phyloP scores from a whole-genome alignment of 2,329 filamentous ascomycete genomes.

The Verticillium dahliae region DNA sequence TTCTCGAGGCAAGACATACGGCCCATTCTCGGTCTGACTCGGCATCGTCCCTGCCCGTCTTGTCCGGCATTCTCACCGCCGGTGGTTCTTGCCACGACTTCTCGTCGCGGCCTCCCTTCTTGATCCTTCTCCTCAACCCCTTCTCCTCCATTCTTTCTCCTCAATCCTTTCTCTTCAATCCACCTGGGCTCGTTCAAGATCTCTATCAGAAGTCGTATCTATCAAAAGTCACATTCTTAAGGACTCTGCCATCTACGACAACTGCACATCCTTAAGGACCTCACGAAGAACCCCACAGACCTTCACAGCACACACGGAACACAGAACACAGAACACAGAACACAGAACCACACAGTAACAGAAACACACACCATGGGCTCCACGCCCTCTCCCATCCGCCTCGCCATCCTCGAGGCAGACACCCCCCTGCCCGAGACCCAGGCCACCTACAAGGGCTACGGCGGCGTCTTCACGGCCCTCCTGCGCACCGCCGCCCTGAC shows the following conservation, averaged over 20 bases:
- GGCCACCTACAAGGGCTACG: constrained; percentile 65
- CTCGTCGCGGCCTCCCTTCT: neutral
- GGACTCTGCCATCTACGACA: too few species aligned
- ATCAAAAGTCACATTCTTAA: too few species aligned
- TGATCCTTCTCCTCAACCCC: neutral
- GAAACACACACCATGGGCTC: constrained; percentile 7
- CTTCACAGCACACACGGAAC: neutral
- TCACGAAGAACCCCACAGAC: neutral
- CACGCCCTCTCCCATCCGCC: constrained; percentile 49
- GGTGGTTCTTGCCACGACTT: neutral
- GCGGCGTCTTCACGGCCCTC: constrained; percentile 59
- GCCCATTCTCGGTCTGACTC: neutral
- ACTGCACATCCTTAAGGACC: too few species aligned
- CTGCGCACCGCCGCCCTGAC: constrained; percentile 46
- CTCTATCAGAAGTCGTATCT: too few species aligned
- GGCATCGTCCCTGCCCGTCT: neutral
- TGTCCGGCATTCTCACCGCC: too few species aligned
- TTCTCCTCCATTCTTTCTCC: too few species aligned
- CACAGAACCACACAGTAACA: neutral
- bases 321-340: neutral
- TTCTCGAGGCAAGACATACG: neutral
- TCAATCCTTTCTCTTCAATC: too few species aligned
- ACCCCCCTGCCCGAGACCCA: constrained; percentile 60
- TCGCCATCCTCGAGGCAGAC: constrained; percentile 87
- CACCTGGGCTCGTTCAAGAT: too few species aligned